Evolutionary conservation across 306 rosid species (phyloP).

Genomic region (Ceratonia siliqua): DNA sequence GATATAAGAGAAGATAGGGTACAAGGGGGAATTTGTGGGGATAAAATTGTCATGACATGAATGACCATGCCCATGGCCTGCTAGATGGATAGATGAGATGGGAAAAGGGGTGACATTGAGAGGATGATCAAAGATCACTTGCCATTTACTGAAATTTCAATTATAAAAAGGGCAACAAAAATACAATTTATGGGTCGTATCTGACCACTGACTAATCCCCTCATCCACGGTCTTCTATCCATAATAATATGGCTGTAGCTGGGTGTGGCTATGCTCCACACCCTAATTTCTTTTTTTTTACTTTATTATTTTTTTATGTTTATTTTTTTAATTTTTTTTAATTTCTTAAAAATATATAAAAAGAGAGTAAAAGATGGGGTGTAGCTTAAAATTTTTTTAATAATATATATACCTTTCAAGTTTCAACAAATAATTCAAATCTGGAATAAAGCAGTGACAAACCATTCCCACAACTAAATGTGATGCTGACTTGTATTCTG

Average conservation of each 20-base stretch:
- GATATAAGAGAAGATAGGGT: background rate
- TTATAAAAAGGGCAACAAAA: background rate
- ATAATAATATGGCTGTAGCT: too few relatives aligned
- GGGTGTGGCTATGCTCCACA: too few relatives aligned
- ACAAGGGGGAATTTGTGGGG: background rate
- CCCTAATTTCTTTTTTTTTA: too few relatives aligned
- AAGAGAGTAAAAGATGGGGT: too few relatives aligned
- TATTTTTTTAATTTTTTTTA: too few relatives aligned
- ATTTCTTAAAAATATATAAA: too few relatives aligned
- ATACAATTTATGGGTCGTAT: conserved; percentile 30
- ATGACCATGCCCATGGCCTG: conserved; percentile 12
- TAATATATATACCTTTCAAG: background rate
- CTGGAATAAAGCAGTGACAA: background rate
- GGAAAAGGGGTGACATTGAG: conserved; percentile 9
- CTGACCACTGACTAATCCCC: conserved; percentile 38
- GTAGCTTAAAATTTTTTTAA: too few relatives aligned
- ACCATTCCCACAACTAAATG: too few relatives aligned
- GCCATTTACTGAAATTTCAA: background rate
- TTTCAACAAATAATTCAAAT: background rate
- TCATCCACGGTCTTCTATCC: background rate
- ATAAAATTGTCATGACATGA: background rate
- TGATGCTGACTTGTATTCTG: conserved; percentile 23
- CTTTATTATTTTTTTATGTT: too few relatives aligned
- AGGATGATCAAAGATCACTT: background rate
- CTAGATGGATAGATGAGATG: background rate